Conservation (phyloP, 139 green algal genomes). For the Edaphochlamys debaryana region DNA sequence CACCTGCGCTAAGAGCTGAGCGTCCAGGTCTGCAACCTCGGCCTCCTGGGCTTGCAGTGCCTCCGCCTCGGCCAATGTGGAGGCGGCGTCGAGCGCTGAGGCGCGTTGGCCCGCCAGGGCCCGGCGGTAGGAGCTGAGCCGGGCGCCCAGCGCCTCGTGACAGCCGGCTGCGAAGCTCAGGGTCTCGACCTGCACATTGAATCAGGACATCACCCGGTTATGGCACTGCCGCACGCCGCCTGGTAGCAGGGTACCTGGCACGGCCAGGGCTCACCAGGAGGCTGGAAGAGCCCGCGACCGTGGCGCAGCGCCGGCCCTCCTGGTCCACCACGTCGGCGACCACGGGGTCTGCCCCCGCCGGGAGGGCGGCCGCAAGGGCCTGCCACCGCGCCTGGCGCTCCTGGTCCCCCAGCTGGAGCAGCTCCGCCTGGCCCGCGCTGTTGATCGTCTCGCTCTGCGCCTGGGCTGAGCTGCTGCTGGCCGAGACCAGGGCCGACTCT, state of each 20-base stretch:
- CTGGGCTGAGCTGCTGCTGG: background rate
- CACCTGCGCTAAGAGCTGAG: slow-evolving; percentile 3
- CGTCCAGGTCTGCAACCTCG: background rate
- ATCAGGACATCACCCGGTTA: background rate
- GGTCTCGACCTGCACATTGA: background rate
- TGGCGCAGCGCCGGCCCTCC: no score
- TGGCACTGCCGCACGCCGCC: no score
- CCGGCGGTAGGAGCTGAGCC: background rate
- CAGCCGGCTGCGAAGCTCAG: background rate
- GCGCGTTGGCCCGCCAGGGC: background rate
- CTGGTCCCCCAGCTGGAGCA: background rate
- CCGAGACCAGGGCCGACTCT: background rate
- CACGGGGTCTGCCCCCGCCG: background rate
- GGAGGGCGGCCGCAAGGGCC: background rate
- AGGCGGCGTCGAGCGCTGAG: no score
- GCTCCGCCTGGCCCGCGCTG: background rate
- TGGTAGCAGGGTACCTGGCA: no score
- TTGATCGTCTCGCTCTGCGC: background rate
- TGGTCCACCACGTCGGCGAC: background rate
- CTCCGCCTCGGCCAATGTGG: no score
- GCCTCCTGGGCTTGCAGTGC: no score
- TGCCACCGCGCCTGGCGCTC: background rate
- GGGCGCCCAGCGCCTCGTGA: background rate
- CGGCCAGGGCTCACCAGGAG: background rate
- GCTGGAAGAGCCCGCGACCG: no score